These are phyloP conservation scores for Clarkia xantiana DNA, from an alignment of 345 rosid species.

Conservation along the genomic window DNA sequence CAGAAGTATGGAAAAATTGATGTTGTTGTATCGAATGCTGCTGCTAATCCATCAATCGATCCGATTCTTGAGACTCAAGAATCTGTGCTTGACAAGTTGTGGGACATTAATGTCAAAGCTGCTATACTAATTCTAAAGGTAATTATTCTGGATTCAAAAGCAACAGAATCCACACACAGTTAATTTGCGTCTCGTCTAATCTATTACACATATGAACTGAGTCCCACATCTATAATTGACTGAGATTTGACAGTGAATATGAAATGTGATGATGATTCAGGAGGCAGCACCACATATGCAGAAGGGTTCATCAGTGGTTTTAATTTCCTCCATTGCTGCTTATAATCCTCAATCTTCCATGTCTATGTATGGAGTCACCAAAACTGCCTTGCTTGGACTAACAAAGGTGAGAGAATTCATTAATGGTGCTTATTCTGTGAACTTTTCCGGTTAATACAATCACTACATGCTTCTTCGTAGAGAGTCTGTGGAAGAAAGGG, in stretches of 20 bases:
- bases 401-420: slow-evolving; percentile 42
- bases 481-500: no score
- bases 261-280: slow-evolving; percentile 18
- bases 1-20: slow-evolving; percentile 77
- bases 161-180: no score
- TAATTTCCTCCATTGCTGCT: slow-evolving; percentile 63
- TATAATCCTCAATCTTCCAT: slow-evolving; percentile 44
- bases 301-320: slow-evolving; percentile 65
- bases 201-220: no score
- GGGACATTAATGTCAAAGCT: slow-evolving; percentile 84
- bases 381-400: slow-evolving; percentile 85
- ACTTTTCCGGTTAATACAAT: no score
- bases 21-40: slow-evolving; percentile 66
- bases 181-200: no score
- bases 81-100: slow-evolving; percentile 61
- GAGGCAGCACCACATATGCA: slow-evolving; percentile 65
- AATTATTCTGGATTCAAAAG: not conserved
- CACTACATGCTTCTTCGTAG: no score
- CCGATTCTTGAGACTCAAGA: slow-evolving; percentile 46
- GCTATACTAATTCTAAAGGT: slow-evolving; percentile 59
- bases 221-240: no score
- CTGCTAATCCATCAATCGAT: slow-evolving; percentile 62
- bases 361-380: slow-evolving; percentile 90
- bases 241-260: no score
- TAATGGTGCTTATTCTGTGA: not conserved